Percentiles rank a stretch among this genome's conserved stretches.
phyloP scores from a whole-genome alignment of 2,329 filamentous ascomycete genomes.

The Furcasterigmium furcatum region DNA sequence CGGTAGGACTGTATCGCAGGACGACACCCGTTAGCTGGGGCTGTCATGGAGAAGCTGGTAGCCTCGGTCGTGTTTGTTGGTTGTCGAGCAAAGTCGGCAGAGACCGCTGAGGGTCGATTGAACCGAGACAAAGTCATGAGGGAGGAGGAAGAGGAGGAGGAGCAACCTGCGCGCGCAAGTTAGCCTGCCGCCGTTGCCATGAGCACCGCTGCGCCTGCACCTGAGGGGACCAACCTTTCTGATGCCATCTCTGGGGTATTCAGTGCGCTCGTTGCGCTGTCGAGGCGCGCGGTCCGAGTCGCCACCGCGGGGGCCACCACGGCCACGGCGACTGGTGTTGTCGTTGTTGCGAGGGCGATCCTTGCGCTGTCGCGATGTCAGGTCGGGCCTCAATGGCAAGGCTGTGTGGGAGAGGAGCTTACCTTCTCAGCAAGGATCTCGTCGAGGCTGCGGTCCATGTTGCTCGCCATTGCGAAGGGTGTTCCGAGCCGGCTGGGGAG shows the following conservation, averaged over 20 bases:
- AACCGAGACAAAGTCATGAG: conserved; percentile 21
- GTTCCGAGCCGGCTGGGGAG: no score
- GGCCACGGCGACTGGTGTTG: conserved; percentile 22
- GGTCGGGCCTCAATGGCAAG: background rate
- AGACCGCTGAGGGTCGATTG: background rate
- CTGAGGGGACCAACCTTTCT: conserved; percentile 69
- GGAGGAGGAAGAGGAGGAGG: conserved; percentile 17
- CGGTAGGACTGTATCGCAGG: conserved; percentile 55
- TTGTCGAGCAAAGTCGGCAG: background rate
- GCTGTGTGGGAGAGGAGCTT: conserved; percentile 23
- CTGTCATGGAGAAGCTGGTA: conserved; percentile 7
- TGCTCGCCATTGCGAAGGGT: conserved; percentile 26
- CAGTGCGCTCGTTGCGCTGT: conserved; percentile 33
- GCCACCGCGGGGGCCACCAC: background rate
- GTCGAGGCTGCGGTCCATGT: conserved; percentile 53
- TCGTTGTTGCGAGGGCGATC: conserved; percentile 26
- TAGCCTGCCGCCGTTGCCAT: background rate
- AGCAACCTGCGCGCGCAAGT: no score
- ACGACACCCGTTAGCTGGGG: conserved; percentile 29
- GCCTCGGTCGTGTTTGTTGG: conserved; percentile 6
- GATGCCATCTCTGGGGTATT: conserved; percentile 75
- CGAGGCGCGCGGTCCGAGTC: conserved; percentile 4
- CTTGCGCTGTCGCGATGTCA: conserved; percentile 14
- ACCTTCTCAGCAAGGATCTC: conserved; percentile 53
- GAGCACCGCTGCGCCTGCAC: background rate